phyloP scores from a whole-genome alignment of 805 yeast genomes.

The Nakazawaea ishiwadae region DNA sequence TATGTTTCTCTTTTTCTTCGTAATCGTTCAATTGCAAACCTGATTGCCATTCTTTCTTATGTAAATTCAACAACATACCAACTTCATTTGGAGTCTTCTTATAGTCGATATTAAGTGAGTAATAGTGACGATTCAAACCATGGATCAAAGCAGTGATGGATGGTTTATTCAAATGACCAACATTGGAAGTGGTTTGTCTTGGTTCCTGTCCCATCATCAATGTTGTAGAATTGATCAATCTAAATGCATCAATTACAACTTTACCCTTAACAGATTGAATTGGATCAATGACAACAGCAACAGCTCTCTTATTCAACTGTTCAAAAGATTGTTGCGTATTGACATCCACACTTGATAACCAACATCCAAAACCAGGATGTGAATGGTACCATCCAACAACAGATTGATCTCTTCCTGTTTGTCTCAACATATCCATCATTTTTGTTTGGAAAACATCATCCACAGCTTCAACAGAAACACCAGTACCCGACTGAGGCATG shows the following conservation, averaged over 20 bases:
- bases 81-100: constrained; percentile 90
- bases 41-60: constrained; percentile 93
- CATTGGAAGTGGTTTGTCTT: constrained; percentile 93
- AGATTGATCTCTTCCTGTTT: constrained; percentile 98
- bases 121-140: constrained; percentile 94
- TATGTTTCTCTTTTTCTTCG: constrained; percentile 69
- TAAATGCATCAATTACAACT: constrained; percentile 97
- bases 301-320: constrained; percentile 91
- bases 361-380: constrained; percentile 99
- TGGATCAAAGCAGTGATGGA: constrained; percentile 95
- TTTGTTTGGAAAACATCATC: constrained; percentile 98
- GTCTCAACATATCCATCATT: constrained; percentile 99
- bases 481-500: constrained; percentile 97
- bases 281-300: constrained; percentile 98
- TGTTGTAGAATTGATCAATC: constrained; percentile 83
- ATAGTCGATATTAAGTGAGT: constrained; percentile 91
- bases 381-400: constrained; percentile 99
- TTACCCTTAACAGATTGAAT: constrained; percentile 98
- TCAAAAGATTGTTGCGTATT: constrained; percentile 98
- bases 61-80: constrained; percentile 88
- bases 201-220: constrained; percentile 97
- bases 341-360: constrained; percentile 97
- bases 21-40: constrained; percentile 80
- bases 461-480: constrained; percentile 98
- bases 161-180: constrained; percentile 93